These are phyloP conservation scores for Echinochloa phyllopogon DNA, from an alignment of 176 grass and related monocot species.

Conservation along the genomic window DNA sequence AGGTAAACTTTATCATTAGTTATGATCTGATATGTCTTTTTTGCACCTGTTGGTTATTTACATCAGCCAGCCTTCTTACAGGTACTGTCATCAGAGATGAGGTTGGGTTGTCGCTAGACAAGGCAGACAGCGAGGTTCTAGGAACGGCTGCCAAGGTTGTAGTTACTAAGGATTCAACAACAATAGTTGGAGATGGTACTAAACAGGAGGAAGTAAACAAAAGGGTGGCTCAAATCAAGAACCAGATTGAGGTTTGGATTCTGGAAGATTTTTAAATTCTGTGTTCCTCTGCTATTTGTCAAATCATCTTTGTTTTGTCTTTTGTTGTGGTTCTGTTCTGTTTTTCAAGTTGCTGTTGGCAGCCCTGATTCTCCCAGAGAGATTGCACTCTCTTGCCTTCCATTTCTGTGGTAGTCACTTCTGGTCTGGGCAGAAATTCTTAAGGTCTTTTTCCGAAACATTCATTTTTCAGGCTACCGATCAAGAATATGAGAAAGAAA, in stretches of 20 bases:
- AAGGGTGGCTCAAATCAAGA: constrained; percentile 61
- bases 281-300: background rate
- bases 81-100: constrained; percentile 63
- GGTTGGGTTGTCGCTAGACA: constrained; percentile 69
- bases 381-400: background rate
- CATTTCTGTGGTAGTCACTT: background rate
- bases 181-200: constrained; percentile 65
- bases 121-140: constrained; percentile 55
- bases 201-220: constrained; percentile 66
- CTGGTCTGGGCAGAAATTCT: background rate
- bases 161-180: constrained; percentile 70
- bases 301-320: background rate
- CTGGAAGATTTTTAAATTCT: background rate
- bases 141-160: constrained; percentile 62
- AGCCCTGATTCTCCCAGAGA: background rate
- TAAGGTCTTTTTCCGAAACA: background rate
- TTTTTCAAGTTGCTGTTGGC: background rate
- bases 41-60: background rate
- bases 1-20: constrained; percentile 41
- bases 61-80: background rate
- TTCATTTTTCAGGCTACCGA: constrained; percentile 32
- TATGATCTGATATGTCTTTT: background rate
- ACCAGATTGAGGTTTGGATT: constrained; percentile 59
- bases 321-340: background rate
- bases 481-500: constrained; percentile 79